Percentiles rank a stretch among this genome's conserved stretches.
phyloP scores from a whole-genome alignment of 2,329 filamentous ascomycete species.

The Microsporum canis region DNA sequence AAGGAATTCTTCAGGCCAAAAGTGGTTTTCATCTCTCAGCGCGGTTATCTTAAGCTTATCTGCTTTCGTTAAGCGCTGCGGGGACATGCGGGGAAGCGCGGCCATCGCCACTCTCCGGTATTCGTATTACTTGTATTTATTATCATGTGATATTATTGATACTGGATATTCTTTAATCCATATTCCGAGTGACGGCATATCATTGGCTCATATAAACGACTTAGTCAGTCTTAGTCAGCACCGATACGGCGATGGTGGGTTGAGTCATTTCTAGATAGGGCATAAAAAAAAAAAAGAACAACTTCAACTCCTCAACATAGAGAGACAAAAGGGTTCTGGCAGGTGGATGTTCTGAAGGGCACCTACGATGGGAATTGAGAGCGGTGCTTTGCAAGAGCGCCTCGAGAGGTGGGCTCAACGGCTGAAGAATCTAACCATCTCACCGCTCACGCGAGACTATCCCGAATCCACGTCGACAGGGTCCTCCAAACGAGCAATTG shows the following conservation, averaged over 20 bases:
- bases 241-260: not conserved
- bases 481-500: constrained; percentile 29
- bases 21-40: not conserved
- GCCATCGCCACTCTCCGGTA: constrained; percentile 30
- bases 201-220: not conserved
- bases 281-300: not conserved
- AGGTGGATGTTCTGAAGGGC: not conserved
- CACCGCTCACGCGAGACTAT: constrained; percentile 36
- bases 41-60: constrained; percentile 4
- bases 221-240: constrained; percentile 3
- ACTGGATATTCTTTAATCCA: not conserved
- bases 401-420: constrained; percentile 33
- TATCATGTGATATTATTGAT: not conserved
- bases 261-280: not conserved
- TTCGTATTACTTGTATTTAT: not conserved
- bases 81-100: not conserved
- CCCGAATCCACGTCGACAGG: constrained; percentile 25
- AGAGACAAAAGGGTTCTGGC: not conserved
- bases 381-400: constrained; percentile 26
- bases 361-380: constrained; percentile 9
- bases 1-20: not conserved
- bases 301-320: not conserved
- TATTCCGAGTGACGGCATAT: not conserved
- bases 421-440: constrained; percentile 33
- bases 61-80: not conserved